phyloP scores from a whole-genome alignment of 768 basidiomycete species.

The Suillus decipiens region DNA sequence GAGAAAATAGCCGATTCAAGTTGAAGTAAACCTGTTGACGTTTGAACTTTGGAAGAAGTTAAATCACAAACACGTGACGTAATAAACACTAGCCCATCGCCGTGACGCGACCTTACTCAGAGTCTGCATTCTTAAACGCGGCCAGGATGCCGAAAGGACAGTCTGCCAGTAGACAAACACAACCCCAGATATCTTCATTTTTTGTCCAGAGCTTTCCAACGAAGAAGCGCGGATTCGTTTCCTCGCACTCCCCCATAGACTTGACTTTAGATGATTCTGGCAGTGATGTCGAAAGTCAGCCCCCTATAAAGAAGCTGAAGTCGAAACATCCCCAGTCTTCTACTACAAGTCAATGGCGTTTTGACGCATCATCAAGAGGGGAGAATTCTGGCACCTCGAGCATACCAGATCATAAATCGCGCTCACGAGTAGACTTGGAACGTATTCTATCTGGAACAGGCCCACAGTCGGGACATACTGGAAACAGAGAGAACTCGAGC shows the following conservation, averaged over 20 bases:
- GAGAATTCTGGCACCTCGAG: constrained; percentile 20
- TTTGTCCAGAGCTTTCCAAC: neutral
- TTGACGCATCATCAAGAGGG: constrained; percentile 24
- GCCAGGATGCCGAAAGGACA: neutral
- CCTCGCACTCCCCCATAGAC: constrained; percentile 45
- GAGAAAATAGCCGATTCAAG: neutral
- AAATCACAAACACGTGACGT: constrained; percentile 28
- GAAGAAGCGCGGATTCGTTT: constrained; percentile 31
- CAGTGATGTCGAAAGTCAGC: constrained; percentile 24
- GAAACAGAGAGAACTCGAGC: constrained; percentile 23
- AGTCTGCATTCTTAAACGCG: neutral
- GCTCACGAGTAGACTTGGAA: constrained; percentile 46
- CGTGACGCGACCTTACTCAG: constrained; percentile 25
- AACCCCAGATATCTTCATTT: constrained; percentile 18
- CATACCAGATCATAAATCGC: constrained; percentile 46
- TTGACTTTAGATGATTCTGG: constrained; percentile 46
- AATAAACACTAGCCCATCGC: constrained; percentile 9
- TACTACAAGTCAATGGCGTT: constrained; percentile 47
- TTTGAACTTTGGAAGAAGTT: neutral
- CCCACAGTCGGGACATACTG: constrained; percentile 13
- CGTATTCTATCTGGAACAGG: constrained; percentile 51
- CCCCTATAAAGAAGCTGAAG: constrained; percentile 32
- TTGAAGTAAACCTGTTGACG: neutral
- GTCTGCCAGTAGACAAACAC: neutral
- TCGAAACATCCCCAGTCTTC: constrained; percentile 19